phyloP scores from a whole-genome alignment of 805 yeast species.

The Isabelozyma gotoi region DNA sequence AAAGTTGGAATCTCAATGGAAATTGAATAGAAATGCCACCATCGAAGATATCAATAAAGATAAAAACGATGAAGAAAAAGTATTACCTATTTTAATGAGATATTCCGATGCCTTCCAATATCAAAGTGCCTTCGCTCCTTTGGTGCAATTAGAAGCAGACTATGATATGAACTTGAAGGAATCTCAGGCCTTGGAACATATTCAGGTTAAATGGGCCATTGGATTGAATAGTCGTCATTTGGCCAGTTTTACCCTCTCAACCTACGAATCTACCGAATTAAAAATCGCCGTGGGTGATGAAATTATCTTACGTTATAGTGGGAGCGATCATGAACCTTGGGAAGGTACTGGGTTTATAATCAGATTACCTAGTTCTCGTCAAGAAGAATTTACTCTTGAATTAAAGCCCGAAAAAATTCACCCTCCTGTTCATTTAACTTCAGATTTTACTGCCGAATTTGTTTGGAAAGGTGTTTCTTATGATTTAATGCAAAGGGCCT shows the following conservation, averaged over 20 bases:
- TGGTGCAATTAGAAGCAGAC: conserved; percentile 79
- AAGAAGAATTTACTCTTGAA: conserved; percentile 73
- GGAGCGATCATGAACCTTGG: conserved; percentile 62
- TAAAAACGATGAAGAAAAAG: conserved; percentile 52
- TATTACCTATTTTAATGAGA: conserved; percentile 71
- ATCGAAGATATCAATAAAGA: conserved; percentile 61
- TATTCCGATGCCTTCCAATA: conserved; percentile 83
- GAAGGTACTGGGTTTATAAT: conserved; percentile 70
- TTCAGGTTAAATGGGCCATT: conserved; percentile 71
- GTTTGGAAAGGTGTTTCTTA: conserved; percentile 88
- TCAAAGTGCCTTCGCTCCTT: conserved; percentile 81
- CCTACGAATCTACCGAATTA: conserved; percentile 62
- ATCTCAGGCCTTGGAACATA: conserved; percentile 71
- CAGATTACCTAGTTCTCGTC: conserved; percentile 63
- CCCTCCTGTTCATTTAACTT: conserved; percentile 52
- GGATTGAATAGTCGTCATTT: conserved; percentile 64
- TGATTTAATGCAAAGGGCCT: conserved; percentile 79
- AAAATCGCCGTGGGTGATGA: conserved; percentile 86
- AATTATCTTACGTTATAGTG: conserved; percentile 64
- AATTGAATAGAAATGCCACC: conserved; percentile 67
- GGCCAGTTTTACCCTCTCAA: conserved; percentile 68
- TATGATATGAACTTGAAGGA: conserved; percentile 73
- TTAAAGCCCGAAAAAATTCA: conserved; percentile 40
- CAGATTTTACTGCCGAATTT: conserved; percentile 79
- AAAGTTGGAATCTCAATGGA: conserved; percentile 80